phyloP scores from a whole-genome alignment of 2,329 filamentous ascomycete species.

The Corniculantispora saksenae region DNA sequence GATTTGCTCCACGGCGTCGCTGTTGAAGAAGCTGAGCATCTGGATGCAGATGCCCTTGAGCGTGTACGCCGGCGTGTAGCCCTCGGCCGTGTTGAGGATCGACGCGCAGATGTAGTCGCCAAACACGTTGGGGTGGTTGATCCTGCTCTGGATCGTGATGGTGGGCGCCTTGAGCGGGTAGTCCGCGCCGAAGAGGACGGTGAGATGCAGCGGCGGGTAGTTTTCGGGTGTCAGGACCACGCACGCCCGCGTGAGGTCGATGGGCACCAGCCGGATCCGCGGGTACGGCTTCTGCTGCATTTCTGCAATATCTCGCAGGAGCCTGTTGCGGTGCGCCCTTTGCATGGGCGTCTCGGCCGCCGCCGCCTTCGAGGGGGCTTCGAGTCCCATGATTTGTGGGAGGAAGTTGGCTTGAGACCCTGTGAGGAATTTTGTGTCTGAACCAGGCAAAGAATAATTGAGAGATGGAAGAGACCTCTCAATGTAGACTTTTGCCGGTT shows the following conservation, averaged over 20 bases:
- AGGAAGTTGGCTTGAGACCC: not conserved
- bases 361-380: not conserved
- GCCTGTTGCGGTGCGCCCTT: slow-evolving; percentile 25
- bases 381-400: not conserved
- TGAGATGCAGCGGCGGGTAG: slow-evolving; percentile 44
- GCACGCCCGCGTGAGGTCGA: slow-evolving; percentile 41
- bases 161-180: slow-evolving; percentile 44
- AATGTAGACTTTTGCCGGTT: not conserved
- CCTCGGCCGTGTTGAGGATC: slow-evolving; percentile 44
- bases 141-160: slow-evolving; percentile 41
- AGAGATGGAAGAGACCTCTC: too few species aligned
- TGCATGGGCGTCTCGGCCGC: not conserved
- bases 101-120: slow-evolving; percentile 47
- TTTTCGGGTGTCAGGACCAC: slow-evolving; percentile 44
- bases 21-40: slow-evolving; percentile 53
- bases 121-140: slow-evolving; percentile 50
- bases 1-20: slow-evolving; percentile 45
- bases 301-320: slow-evolving; percentile 48
- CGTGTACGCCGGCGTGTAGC: slow-evolving; percentile 52
- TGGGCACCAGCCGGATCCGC: slow-evolving; percentile 42
- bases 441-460: too few species aligned
- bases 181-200: slow-evolving; percentile 32
- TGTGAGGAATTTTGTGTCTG: too few species aligned
- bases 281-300: slow-evolving; percentile 47
- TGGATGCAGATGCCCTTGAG: slow-evolving; percentile 52